phyloP scores from a whole-genome alignment of 1,284 basidiomycete genomes.

The Melampsora americana region DNA sequence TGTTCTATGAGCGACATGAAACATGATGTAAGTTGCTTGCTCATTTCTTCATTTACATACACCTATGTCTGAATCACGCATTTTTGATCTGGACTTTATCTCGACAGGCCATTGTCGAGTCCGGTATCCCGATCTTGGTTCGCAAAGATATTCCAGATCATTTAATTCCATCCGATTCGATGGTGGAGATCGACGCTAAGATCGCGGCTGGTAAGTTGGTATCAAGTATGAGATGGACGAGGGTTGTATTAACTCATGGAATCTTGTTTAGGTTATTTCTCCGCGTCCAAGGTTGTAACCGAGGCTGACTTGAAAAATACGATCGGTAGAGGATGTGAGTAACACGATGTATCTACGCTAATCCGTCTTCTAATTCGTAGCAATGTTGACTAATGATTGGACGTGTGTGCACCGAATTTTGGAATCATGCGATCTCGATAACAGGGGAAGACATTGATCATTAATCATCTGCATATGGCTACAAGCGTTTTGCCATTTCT shows the following conservation, averaged over 20 bases:
- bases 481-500: too few species aligned
- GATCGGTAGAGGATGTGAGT: slow-evolving; percentile 27
- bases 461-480: too few species aligned
- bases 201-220: neutral
- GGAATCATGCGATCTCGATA: neutral
- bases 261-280: slow-evolving; percentile 18
- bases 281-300: slow-evolving; percentile 33
- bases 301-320: slow-evolving; percentile 39
- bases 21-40: slow-evolving; percentile 50
- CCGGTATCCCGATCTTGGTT: slow-evolving; percentile 76
- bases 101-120: slow-evolving; percentile 64
- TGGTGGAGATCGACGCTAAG: neutral
- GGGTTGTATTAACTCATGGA: neutral
- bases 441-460: slow-evolving; percentile 37
- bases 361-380: too few species aligned
- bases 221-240: neutral
- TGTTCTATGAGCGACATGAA: slow-evolving; percentile 88
- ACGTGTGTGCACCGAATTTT: neutral
- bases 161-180: slow-evolving; percentile 12
- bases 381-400: too few species aligned
- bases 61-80: slow-evolving; percentile 10
- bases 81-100: neutral
- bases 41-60: slow-evolving; percentile 41
- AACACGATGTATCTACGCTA: too few species aligned
- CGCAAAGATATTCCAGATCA: slow-evolving; percentile 81